These are phyloP conservation scores for Tolypocladium pustulatum DNA, from an alignment of 2,329 filamentous ascomycete species.

Conservation along the genomic window DNA sequence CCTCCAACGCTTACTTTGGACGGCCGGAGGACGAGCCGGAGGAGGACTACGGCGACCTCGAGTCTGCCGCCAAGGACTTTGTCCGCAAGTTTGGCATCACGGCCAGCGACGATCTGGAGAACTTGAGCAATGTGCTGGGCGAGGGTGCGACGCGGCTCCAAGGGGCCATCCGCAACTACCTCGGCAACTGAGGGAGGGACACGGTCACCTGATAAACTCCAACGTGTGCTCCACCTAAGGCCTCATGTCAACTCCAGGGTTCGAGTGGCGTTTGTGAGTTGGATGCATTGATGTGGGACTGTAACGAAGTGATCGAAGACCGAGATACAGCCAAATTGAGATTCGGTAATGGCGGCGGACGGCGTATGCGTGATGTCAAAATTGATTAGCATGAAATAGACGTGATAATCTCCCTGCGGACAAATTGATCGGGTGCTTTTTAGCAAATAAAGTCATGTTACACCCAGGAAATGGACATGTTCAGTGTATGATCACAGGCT, in stretches of 20 bases:
- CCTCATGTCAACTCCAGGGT: neutral
- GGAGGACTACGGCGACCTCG: conserved; percentile 83
- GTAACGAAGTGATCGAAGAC: neutral
- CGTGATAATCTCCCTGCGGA: neutral
- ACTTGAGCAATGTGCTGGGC: conserved; percentile 70
- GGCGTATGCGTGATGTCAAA: conserved; percentile 19
- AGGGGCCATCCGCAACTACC: conserved; percentile 57
- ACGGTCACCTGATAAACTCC: neutral
- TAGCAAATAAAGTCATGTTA: neutral
- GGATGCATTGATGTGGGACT: neutral
- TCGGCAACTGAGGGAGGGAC: conserved; percentile 38
- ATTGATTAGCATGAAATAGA: conserved; percentile 26
- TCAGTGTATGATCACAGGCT: neutral
- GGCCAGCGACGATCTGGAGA: conserved; percentile 90
- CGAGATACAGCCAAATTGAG: neutral
- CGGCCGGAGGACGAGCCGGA: conserved; percentile 72
- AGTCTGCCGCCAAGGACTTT: conserved; percentile 92
- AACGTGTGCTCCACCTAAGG: neutral
- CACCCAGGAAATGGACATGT: neutral
- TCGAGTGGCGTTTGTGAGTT: neutral
- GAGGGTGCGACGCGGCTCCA: conserved; percentile 80
- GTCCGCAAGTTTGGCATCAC: conserved; percentile 91
- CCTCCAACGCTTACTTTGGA: conserved; percentile 95
- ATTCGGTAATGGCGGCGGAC: conserved; percentile 5
- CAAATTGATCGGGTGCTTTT: neutral